Evolutionary conservation across 805 yeast species (phyloP), one percentile per base, ranked within the genome.

Genomic region (Wickerhamiella musiphila): DNA sequence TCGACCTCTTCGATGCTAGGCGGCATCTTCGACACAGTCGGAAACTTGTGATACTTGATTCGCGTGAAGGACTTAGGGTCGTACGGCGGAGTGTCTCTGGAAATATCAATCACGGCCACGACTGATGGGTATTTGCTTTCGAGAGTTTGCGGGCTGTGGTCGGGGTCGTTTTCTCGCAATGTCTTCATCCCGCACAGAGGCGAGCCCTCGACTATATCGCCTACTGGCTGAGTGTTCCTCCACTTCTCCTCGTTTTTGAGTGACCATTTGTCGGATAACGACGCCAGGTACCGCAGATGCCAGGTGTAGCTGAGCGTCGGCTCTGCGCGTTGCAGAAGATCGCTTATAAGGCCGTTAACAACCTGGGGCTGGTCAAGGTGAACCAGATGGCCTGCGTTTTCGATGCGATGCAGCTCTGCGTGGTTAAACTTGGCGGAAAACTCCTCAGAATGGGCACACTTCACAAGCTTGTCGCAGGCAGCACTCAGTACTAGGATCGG

Each of bases 21-120:
- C 1, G 75, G 78, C 18, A 76, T 71, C 48, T 77, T 77, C 4
- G 82, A 72, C 23, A 77, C 83, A 1, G 86, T 77, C 20, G 83
- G 76, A 51, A 73, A 71, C 53, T 78, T 77, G 52, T 69, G 61
- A 54, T 77, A 77, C 34, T 57, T 57, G 41, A 78, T 65, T 11
- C 65, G 50, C 13, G 51, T 27, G 44, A 77, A 70, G 14, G 69
- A 53, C 15, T 49, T 40, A 0, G 84, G 83, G 35, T 69, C 71
- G 46, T 77, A 77, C 0, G 83, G 77, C 3, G 84, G 84, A 2
- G 68, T 58, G 26, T 59, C 63, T 8, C 62, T 52, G 1, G 83
- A 73, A 17, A 77, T 77, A 46, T 77, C 84, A 13, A 77, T 65
- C 6, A 77, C 58, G 3, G 73, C 77, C 19, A 59, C 53, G 16